These are phyloP conservation scores for Poa pratensis DNA, from an alignment of 176 grass and related monocot genomes.

Conservation along the genomic window DNA sequence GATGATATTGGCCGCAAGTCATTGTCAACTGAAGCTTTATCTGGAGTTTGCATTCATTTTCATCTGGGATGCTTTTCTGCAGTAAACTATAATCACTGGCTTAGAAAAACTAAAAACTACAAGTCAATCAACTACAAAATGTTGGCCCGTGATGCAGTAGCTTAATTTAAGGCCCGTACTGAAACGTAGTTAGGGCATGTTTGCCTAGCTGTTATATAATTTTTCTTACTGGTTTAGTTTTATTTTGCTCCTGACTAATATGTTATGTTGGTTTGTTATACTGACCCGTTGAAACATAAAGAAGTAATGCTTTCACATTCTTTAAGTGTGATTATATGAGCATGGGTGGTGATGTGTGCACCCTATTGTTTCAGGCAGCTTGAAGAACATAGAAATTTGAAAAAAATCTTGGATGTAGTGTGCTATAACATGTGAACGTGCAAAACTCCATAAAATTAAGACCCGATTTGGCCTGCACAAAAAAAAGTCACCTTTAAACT, in stretches of 20 bases:
- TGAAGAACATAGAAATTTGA: too few species aligned
- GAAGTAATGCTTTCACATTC: neutral
- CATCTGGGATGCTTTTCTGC: slow-evolving; percentile 10
- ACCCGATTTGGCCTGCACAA: neutral
- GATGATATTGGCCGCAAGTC: slow-evolving; percentile 27
- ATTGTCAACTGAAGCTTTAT: neutral
- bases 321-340: neutral
- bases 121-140: neutral
- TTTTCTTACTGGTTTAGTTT: slow-evolving; percentile 11
- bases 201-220: neutral
- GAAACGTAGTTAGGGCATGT: neutral
- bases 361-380: neutral
- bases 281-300: slow-evolving; percentile 8
- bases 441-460: neutral
- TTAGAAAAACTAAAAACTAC: neutral
- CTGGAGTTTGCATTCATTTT: slow-evolving; percentile 28
- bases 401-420: neutral
- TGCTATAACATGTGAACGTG: slow-evolving; percentile 5
- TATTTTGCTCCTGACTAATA: neutral
- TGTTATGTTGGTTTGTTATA: slow-evolving; percentile 28
- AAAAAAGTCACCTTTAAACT: slow-evolving; percentile 11
- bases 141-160: neutral
- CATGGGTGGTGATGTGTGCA: neutral
- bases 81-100: neutral
- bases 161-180: neutral